These are phyloP conservation scores for Begonia fuchsioides DNA, from an alignment of 306 rosid species.

Conservation along the genomic window DNA sequence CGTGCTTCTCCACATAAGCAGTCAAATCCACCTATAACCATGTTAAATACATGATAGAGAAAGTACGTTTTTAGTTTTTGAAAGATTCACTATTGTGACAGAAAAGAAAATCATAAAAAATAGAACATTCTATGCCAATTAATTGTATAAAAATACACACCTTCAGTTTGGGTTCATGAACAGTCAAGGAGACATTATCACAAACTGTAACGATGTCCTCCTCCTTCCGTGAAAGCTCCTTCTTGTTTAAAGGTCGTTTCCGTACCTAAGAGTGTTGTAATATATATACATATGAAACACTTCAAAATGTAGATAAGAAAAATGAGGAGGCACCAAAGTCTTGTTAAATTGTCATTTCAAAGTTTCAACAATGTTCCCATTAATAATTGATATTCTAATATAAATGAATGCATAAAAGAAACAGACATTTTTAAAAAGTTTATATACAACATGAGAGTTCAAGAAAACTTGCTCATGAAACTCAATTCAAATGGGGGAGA, in stretches of 20 bases:
- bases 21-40: conserved; percentile 84
- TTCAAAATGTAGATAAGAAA: too few relatives aligned
- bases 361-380: too few relatives aligned
- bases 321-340: too few relatives aligned
- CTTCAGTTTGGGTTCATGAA: conserved; percentile 89
- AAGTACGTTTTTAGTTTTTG: not conserved
- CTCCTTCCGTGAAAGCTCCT: conserved; percentile 89
- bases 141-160: conserved; percentile 26
- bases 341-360: too few relatives aligned
- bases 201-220: conserved; percentile 73
- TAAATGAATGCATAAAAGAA: too few relatives aligned
- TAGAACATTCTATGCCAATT: conserved; percentile 6
- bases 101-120: not conserved
- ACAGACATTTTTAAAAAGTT: too few relatives aligned
- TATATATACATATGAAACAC: too few relatives aligned
- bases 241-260: conserved; percentile 91
- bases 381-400: too few relatives aligned
- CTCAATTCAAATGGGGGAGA: not conserved
- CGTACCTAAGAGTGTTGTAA: conserved; percentile 45
- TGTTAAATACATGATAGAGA: not conserved
- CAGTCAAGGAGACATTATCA: conserved; percentile 55
- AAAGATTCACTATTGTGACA: too few relatives aligned
- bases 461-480: not conserved
- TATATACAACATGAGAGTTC: not conserved
- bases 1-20: conserved; percentile 97